Conservation (phyloP, 768 basidiomycete genomes). For the Boletus patriciae region DNA sequence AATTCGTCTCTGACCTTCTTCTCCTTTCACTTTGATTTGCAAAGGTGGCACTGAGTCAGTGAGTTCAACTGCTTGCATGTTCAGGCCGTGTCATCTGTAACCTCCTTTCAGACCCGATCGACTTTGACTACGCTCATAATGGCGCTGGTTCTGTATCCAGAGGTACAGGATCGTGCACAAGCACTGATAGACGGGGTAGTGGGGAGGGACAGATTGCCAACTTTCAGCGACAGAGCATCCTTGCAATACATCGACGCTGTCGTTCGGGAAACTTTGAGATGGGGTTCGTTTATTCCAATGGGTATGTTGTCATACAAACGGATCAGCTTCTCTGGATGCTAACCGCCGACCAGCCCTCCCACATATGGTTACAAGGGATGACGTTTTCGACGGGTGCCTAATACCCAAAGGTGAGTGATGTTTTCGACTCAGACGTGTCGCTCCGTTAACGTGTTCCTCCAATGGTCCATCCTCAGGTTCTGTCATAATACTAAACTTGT, state of each 20-base stretch:
- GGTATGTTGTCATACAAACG: conserved; percentile 4
- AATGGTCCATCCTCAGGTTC: conserved; percentile 15
- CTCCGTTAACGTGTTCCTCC: neutral
- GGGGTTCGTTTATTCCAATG: conserved; percentile 24
- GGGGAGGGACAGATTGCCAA: conserved; percentile 17
- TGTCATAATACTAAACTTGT: conserved; percentile 22
- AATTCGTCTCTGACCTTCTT: neutral
- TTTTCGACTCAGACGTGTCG: neutral
- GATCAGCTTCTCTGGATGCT: neutral
- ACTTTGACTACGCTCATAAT: conserved; percentile 17
- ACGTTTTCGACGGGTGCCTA: conserved; percentile 43
- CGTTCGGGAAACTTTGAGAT: conserved; percentile 24
- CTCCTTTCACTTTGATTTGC: neutral
- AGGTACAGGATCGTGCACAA: conserved; percentile 24
- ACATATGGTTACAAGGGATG: conserved; percentile 37
- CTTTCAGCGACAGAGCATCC: conserved; percentile 17
- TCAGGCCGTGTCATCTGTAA: neutral
- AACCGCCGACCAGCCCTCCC: conserved; percentile 24
- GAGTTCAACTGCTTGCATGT: neutral
- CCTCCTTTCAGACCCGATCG: conserved; percentile 14
- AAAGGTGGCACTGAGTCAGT: conserved; percentile 20
- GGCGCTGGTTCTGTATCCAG: conserved; percentile 23
- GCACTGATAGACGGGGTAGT: conserved; percentile 18
- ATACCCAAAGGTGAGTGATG: conserved; percentile 49
- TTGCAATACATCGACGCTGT: conserved; percentile 26